Conservation (phyloP, 148 eudicot genomes). For the Bassia scoparia region DNA sequence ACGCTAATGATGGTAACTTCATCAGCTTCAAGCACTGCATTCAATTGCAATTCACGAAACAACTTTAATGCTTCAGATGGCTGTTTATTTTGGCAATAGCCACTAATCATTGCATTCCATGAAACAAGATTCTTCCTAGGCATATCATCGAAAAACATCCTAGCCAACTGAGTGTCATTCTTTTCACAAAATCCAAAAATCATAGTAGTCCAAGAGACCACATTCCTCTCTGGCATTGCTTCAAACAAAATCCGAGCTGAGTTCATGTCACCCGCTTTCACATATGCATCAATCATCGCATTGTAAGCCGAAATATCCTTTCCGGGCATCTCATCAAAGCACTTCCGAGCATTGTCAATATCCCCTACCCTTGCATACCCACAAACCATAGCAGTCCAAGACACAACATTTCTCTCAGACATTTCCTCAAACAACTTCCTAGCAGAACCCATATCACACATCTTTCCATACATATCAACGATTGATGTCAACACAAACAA, state of each 20-base stretch:
- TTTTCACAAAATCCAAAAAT: constrained; percentile 59
- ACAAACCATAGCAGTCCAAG: constrained; percentile 69
- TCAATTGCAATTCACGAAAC: constrained; percentile 49
- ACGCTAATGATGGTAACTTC: constrained; percentile 60
- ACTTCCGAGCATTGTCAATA: constrained; percentile 38
- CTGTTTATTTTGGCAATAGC: constrained; percentile 58
- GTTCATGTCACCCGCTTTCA: constrained; percentile 57
- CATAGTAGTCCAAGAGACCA: constrained; percentile 70
- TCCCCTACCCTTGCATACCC: constrained; percentile 63
- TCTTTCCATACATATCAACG: constrained; percentile 72
- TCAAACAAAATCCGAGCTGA: constrained; percentile 48
- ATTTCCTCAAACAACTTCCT: constrained; percentile 64
- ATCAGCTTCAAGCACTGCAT: constrained; percentile 53
- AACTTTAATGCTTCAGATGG: constrained; percentile 56
- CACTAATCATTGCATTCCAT: constrained; percentile 82
- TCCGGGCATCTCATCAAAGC: constrained; percentile 55
- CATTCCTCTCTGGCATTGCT: constrained; percentile 53
- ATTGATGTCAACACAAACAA: constrained; percentile 56
- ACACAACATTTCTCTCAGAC: constrained; percentile 58
- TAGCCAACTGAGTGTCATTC: constrained; percentile 46
- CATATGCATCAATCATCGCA: constrained; percentile 61
- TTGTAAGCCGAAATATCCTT: constrained; percentile 57
- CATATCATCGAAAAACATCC: constrained; percentile 59
- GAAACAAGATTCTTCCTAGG: constrained; percentile 57
- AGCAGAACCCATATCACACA: constrained; percentile 47